A percentile compares a stretch with the other conserved stretches of the same genome.
Evolutionary conservation across 805 yeast genomes (phyloP).

Genomic region (Saccharomycopsis sp.): DNA sequence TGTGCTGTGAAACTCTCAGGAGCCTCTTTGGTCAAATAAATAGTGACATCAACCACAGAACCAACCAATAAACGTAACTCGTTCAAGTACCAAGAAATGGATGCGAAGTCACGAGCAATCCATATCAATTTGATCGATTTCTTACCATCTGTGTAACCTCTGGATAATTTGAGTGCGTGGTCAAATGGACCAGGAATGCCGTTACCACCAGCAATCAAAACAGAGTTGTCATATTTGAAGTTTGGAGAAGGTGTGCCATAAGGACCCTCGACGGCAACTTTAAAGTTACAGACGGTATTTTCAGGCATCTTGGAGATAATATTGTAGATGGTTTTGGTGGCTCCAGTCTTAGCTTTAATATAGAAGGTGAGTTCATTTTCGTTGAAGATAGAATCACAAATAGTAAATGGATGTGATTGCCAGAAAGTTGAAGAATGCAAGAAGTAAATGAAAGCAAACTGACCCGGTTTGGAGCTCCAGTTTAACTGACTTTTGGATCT

Average conservation of each 20-base stretch:
- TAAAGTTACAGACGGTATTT: slow-evolving; percentile 24
- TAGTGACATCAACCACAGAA: slow-evolving; percentile 28
- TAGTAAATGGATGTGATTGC: slow-evolving; percentile 74
- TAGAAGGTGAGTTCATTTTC: slow-evolving; percentile 36
- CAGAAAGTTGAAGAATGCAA: slow-evolving; percentile 45
- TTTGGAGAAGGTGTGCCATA: slow-evolving; percentile 44
- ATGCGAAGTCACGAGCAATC: slow-evolving; percentile 49
- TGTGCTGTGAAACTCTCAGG: background rate
- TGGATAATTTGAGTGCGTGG: slow-evolving; percentile 31
- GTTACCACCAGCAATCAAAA: slow-evolving; percentile 45
- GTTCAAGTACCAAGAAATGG: slow-evolving; percentile 42
- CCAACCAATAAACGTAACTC: slow-evolving; percentile 33
- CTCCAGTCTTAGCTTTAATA: slow-evolving; percentile 51
- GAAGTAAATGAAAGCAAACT: slow-evolving; percentile 52
- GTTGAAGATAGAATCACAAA: slow-evolving; percentile 35
- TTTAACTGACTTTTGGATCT: slow-evolving; percentile 32
- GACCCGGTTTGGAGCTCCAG: slow-evolving; percentile 49
- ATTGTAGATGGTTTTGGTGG: slow-evolving; percentile 39
- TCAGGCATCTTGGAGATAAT: slow-evolving; percentile 28
- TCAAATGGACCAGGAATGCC: slow-evolving; percentile 48
- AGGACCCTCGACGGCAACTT: slow-evolving; percentile 54
- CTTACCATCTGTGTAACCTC: slow-evolving; percentile 24
- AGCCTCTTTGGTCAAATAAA: slow-evolving; percentile 32
- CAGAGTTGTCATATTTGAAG: slow-evolving; percentile 32
- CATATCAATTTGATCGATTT: slow-evolving; percentile 47